Conservation (phyloP, 2,329 filamentous ascomycete genomes). For the Fusarium sp. region DNA sequence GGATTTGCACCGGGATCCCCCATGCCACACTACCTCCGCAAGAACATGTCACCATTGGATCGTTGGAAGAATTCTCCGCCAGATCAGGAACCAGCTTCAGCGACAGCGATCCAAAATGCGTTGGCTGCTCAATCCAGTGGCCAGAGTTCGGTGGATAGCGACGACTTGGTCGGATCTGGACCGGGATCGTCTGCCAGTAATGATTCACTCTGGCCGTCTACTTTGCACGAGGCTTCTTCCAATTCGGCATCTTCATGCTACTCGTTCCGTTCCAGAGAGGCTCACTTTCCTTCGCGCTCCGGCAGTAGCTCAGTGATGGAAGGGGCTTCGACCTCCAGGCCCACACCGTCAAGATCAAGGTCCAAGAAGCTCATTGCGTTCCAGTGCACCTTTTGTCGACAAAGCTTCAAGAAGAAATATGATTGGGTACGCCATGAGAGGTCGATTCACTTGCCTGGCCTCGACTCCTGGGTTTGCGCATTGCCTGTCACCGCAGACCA, state of each 20-base stretch:
- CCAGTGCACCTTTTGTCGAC: conserved; percentile 53
- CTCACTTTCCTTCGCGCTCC: conserved; percentile 33
- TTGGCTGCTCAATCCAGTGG: conserved; percentile 30
- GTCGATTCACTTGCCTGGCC: conserved; percentile 58
- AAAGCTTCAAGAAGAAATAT: conserved; percentile 54
- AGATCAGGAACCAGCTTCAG: conserved; percentile 56
- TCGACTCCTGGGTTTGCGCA: conserved; percentile 62
- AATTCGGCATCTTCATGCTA: conserved; percentile 46
- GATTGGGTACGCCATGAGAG: conserved; percentile 62
- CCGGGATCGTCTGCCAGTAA: conserved; percentile 48
- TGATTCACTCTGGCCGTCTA: conserved; percentile 45
- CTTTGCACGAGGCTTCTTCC: conserved; percentile 39
- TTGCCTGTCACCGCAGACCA: conserved; percentile 50
- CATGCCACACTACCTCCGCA: conserved; percentile 51
- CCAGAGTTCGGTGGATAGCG: conserved; percentile 32
- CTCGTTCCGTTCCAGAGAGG: conserved; percentile 35
- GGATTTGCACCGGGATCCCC: conserved; percentile 56
- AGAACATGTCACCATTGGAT: conserved; percentile 58
- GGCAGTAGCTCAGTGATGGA: conserved; percentile 39
- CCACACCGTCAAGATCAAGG: conserved; percentile 24
- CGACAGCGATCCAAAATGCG: conserved; percentile 53
- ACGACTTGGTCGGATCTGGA: conserved; percentile 37
- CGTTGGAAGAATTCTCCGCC: conserved; percentile 57
- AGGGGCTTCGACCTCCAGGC: conserved; percentile 21
- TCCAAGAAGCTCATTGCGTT: conserved; percentile 43